Evolutionary conservation across 73 alveolate species (phyloP), one percentile per base, ranked within the genome.

Genomic region (Paramecium tetraurelia): DNA sequence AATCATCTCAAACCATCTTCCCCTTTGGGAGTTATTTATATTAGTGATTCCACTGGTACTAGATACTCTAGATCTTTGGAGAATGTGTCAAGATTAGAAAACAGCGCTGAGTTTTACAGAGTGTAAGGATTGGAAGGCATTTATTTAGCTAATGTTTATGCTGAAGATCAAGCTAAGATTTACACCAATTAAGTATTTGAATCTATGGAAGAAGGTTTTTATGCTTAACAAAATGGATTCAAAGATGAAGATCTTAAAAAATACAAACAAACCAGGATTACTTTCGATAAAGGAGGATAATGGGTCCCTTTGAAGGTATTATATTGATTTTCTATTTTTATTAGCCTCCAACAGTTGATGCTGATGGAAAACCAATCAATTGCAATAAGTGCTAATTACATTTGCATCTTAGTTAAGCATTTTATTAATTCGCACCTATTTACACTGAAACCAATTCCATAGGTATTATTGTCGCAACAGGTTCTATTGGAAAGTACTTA

Each of bases 221-320:
- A 31, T 10, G 40, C 57, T 36, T n/a, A 21, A 31, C 5, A 85
- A 22, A 84, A 59, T 80, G 96, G 58, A 69, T 86, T 86, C 31
- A 93, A 94, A 86, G 85, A 48, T 70, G 85, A 58, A 92, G 96
- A 63, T 40, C 68, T 87, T 7, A 85, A 68, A 22, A 80, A 88
- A 57, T 29, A 90, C 40, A 92, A 93, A 58, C 72, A 97, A 86
- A 95, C 99, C 33, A 95, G 86, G 71, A 96, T 98, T 75, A 95
- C 99, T 31, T 95, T 96, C 87, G 99, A 98, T 94, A 97, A 97
- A 86, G 99, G 99, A 18, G 99, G 98, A 5, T 95, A 63, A 40
- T 98, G 99, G 99, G 94, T 93, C n/a, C 68, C 92, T 18, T 43
- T 94, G 40, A 88, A 53, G 48, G 90, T 80, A 80, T 41, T n/a